Conservation (phyloP, 2,329 filamentous ascomycete species). For the Fusarium oligoseptatum region DNA sequence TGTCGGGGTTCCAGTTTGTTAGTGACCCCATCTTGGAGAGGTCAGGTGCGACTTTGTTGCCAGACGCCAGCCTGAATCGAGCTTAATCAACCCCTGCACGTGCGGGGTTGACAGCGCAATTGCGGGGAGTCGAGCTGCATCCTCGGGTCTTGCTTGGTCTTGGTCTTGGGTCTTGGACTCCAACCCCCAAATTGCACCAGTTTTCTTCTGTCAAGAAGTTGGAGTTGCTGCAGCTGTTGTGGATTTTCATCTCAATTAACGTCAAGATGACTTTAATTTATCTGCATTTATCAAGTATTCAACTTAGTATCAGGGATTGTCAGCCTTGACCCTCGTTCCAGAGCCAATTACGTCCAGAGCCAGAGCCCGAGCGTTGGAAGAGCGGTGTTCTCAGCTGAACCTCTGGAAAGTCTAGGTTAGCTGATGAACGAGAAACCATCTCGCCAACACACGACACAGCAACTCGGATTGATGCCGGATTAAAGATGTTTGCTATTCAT, state of each 20-base stretch:
- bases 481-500: not conserved
- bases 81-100: conserved; percentile 28
- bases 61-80: conserved; percentile 15
- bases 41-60: conserved; percentile 23
- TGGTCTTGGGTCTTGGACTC: not conserved
- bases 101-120: conserved; percentile 39
- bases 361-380: not conserved
- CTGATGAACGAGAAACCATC: not conserved
- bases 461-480: not conserved
- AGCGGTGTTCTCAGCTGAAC: not conserved
- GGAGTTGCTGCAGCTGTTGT: not conserved
- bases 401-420: not conserved
- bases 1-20: conserved; percentile 3
- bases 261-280: not conserved
- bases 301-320: not conserved
- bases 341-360: not conserved
- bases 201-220: not conserved
- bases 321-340: not conserved
- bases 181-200: conserved; percentile 2
- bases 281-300: not conserved
- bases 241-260: not conserved
- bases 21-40: conserved; percentile 15
- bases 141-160: not conserved
- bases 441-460: not conserved
- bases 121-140: conserved; percentile 24